A percentile compares a stretch with the other conserved stretches of the same genome.
Evolutionary conservation across 208 protist species (phyloP).

Genomic region (Trypanosoma lewisi): DNA sequence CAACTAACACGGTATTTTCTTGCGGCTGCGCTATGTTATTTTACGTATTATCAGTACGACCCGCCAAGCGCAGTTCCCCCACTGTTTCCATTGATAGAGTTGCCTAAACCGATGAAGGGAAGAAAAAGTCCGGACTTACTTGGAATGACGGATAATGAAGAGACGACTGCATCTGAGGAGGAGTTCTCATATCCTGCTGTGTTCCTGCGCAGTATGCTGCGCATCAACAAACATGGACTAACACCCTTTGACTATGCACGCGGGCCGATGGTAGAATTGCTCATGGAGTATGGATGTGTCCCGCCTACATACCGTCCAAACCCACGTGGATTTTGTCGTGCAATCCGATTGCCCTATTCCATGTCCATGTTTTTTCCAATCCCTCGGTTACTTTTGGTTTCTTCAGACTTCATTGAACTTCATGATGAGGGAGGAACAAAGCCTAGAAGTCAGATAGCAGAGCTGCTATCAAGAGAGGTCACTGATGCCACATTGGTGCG

Average conservation of each 20-base stretch:
- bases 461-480: neutral
- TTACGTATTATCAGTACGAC: slow-evolving; percentile 47
- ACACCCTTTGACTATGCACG: slow-evolving; percentile 82
- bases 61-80: slow-evolving; percentile 40
- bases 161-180: slow-evolving; percentile 8
- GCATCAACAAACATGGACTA: slow-evolving; percentile 66
- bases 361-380: slow-evolving; percentile 25
- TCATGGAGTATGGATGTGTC: slow-evolving; percentile 76
- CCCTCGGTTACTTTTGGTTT: slow-evolving; percentile 60
- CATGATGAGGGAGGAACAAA: slow-evolving; percentile 33
- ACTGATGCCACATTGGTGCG: slow-evolving; percentile 36
- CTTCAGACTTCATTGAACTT: slow-evolving; percentile 51
- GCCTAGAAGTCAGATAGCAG: neutral
- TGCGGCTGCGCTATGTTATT: slow-evolving; percentile 54
- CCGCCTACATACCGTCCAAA: slow-evolving; percentile 77
- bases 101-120: neutral
- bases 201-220: slow-evolving; percentile 70
- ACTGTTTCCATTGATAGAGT: slow-evolving; percentile 31
- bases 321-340: slow-evolving; percentile 45
- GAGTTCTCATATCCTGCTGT: slow-evolving; percentile 27
- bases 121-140: neutral
- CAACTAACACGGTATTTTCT: slow-evolving; percentile 78
- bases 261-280: slow-evolving; percentile 68
- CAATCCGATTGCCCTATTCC: slow-evolving; percentile 20
- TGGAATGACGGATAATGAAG: neutral